Percentiles rank a stretch among this genome's conserved stretches.
These are phyloP conservation scores for Nothopassalora personata DNA, from an alignment of 2,329 filamentous ascomycete species.

Conservation along the genomic window DNA sequence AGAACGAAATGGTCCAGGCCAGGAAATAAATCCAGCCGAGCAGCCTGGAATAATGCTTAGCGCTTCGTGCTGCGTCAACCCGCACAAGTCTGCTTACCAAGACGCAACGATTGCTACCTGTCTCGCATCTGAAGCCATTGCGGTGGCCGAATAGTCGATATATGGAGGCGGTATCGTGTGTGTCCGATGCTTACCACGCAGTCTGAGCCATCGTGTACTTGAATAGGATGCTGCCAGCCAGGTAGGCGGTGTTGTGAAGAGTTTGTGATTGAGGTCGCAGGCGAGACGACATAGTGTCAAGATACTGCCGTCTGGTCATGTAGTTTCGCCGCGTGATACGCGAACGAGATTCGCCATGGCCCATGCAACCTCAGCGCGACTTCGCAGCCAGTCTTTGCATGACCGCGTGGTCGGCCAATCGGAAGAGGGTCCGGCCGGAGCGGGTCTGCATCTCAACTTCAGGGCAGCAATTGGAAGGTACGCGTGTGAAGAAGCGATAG, in stretches of 20 bases:
- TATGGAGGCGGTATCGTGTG: no score
- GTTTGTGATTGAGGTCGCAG: neutral
- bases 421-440: neutral
- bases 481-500: neutral
- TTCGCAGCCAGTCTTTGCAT: neutral
- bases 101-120: constrained; percentile 11
- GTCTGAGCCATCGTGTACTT: neutral
- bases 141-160: neutral
- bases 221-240: neutral
- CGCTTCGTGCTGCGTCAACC: neutral
- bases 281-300: neutral
- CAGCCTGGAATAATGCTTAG: constrained; percentile 15
- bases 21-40: constrained; percentile 29
- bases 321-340: neutral
- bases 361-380: neutral
- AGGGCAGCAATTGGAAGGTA: neutral
- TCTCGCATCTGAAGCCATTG: neutral
- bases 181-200: neutral
- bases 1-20: constrained; percentile 76
- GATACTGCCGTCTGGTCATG: neutral
- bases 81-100: constrained; percentile 12
- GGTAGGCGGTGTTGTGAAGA: neutral
- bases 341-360: neutral
- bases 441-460: neutral
- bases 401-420: no score